Evolutionary conservation across 495 filamentous ascomycete species (phyloP).

Genomic region (Podospora bellae-mahoneyi): DNA sequence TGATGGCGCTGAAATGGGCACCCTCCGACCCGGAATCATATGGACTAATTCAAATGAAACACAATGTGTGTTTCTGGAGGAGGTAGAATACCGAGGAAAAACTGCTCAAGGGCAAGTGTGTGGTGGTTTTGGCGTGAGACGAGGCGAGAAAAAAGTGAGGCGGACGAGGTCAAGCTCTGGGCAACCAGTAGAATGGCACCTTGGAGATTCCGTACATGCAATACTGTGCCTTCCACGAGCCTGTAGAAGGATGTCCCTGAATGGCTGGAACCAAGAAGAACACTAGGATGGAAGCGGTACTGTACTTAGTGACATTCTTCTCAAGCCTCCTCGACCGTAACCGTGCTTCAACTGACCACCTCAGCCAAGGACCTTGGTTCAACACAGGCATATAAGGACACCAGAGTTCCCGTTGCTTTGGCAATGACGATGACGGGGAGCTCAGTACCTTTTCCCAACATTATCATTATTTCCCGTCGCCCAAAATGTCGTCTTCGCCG

Average conservation of each 20-base stretch:
- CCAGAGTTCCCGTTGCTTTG: background rate
- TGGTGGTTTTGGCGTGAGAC: constrained; percentile 14
- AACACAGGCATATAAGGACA: constrained; percentile 23
- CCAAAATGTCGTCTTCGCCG: constrained; percentile 39
- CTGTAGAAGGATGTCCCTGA: constrained; percentile 21
- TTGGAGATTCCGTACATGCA: constrained; percentile 17
- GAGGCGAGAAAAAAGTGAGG: constrained; percentile 32
- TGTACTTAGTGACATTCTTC: constrained; percentile 21
- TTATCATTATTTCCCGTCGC: background rate
- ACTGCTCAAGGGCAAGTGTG: constrained; percentile 7
- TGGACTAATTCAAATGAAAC: background rate
- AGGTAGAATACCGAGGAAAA: constrained; percentile 1
- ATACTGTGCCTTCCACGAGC: constrained; percentile 15
- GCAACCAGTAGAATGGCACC: constrained; percentile 23
- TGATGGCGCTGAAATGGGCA: background rate
- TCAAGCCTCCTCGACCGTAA: constrained; percentile 20
- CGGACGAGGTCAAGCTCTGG: constrained; percentile 19
- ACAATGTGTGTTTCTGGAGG: background rate
- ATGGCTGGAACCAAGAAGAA: constrained; percentile 26
- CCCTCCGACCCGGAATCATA: background rate
- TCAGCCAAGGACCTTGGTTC: constrained; percentile 12
- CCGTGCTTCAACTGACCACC: constrained; percentile 22
- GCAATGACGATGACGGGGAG: background rate
- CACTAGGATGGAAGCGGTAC: constrained; percentile 4
- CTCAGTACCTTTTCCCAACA: constrained; percentile 9